Evolutionary conservation across 768 basidiomycete genomes (phyloP).

Genomic region (Saitozyma sp.): DNA sequence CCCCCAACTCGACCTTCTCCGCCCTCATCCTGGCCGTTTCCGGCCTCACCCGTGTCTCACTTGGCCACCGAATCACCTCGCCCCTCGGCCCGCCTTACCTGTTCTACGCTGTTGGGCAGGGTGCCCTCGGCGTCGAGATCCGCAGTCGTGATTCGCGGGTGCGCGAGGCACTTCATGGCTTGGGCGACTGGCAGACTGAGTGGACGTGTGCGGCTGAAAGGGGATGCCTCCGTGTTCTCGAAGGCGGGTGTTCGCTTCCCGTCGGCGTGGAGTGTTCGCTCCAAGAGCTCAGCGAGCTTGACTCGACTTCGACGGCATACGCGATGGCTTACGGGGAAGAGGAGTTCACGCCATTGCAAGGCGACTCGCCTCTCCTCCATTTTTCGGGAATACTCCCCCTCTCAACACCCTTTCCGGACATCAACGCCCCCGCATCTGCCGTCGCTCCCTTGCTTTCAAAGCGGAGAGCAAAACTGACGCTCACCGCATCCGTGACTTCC

Average conservation of each 20-base stretch:
- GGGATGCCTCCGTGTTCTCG: conserved; percentile 79
- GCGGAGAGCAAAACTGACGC: conserved; percentile 56
- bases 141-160: conserved; percentile 63
- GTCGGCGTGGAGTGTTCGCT: conserved; percentile 71
- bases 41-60: conserved; percentile 76
- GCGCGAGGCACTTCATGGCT: conserved; percentile 63
- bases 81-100: conserved; percentile 69
- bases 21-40: conserved; percentile 92
- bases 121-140: conserved; percentile 85
- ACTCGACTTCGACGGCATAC: too few species aligned
- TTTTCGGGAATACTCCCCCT: conserved; percentile 24
- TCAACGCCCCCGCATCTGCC: background rate
- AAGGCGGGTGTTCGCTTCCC: conserved; percentile 96
- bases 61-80: conserved; percentile 66
- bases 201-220: conserved; percentile 82
- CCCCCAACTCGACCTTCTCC: conserved; percentile 71
- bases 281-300: conserved; percentile 48
- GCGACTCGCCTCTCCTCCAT: conserved; percentile 37
- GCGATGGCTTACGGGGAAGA: conserved; percentile 41
- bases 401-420: conserved; percentile 4
- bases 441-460: conserved; percentile 15
- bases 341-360: conserved; percentile 8
- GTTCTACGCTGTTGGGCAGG: conserved; percentile 92
- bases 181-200: conserved; percentile 75
- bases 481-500: conserved; percentile 82